Conservation (phyloP, 1,284 basidiomycete genomes). For the Ceratobasidium sp. region DNA sequence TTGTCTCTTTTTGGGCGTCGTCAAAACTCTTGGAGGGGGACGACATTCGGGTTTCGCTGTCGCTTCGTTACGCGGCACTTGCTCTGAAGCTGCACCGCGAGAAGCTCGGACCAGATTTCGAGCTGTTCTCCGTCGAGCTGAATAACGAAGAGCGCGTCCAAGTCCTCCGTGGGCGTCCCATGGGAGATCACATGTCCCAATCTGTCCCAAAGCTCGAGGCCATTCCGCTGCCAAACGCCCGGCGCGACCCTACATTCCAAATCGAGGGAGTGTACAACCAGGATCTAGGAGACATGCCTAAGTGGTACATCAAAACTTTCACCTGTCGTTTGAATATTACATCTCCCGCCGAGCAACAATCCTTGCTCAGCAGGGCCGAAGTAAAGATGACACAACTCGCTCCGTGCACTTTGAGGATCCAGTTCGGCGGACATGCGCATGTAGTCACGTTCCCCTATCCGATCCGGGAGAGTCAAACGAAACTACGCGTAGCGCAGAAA, state of each 20-base stretch:
- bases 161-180: constrained; percentile 53
- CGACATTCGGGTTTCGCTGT: not conserved
- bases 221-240: constrained; percentile 2
- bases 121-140: constrained; percentile 55
- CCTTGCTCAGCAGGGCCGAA: constrained; percentile 52
- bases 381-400: constrained; percentile 55
- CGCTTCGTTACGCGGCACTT: not conserved
- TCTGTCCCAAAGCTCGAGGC: not conserved
- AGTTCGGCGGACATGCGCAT: constrained; percentile 53
- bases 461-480: constrained; percentile 57
- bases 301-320: constrained; percentile 49
- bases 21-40: not conserved
- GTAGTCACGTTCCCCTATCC: constrained; percentile 57
- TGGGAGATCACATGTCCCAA: constrained; percentile 6
- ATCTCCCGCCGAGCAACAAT: constrained; percentile 55
- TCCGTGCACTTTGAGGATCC: constrained; percentile 56
- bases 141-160: constrained; percentile 56
- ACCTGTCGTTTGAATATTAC: constrained; percentile 53
- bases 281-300: not conserved
- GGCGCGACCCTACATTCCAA: not conserved
- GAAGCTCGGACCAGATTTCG: constrained; percentile 54
- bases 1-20: constrained; percentile 32
- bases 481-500: constrained; percentile 64
- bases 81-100: not conserved
- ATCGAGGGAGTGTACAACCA: not conserved